Conservation (phyloP, 208 protist species). For the Sergeia podlipaevii region DNA sequence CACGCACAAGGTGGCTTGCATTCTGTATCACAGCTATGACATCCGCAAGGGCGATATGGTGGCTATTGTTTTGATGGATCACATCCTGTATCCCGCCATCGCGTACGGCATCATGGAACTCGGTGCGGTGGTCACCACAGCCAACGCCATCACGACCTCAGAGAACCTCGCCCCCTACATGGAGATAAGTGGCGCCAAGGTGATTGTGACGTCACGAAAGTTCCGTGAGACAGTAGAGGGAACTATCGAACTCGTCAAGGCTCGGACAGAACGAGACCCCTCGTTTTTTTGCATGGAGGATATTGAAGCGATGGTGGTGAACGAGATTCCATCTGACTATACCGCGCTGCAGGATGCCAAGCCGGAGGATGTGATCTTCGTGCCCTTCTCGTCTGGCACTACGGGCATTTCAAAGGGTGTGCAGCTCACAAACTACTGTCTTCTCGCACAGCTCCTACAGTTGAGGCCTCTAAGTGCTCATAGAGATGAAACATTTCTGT, state of each 20-base stretch:
- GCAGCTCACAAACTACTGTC: conserved; percentile 16
- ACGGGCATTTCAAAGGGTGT: conserved; percentile 23
- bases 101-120: conserved; percentile 6
- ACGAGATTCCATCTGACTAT: not conserved
- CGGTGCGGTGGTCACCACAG: conserved; percentile 4
- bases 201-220: not conserved
- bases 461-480: conserved; percentile 11
- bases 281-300: too few relatives aligned
- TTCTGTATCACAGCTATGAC: conserved; percentile 5
- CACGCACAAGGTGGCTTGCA: too few relatives aligned
- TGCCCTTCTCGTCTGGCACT: conserved; percentile 7
- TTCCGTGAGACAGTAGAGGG: not conserved
- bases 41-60: conserved; percentile 9
- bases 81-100: not conserved
- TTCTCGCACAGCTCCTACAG: too few relatives aligned
- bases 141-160: conserved; percentile 4
- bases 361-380: not conserved
- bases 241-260: not conserved
- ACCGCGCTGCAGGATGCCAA: not conserved
- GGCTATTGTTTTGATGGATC: not conserved
- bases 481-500: conserved; percentile 21
- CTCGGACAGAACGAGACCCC: too few relatives aligned
- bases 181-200: conserved; percentile 4
- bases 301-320: not conserved
- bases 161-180: conserved; percentile 1